Conservation (phyloP, 139 green algal species). For the Closterium sp. region DNA sequence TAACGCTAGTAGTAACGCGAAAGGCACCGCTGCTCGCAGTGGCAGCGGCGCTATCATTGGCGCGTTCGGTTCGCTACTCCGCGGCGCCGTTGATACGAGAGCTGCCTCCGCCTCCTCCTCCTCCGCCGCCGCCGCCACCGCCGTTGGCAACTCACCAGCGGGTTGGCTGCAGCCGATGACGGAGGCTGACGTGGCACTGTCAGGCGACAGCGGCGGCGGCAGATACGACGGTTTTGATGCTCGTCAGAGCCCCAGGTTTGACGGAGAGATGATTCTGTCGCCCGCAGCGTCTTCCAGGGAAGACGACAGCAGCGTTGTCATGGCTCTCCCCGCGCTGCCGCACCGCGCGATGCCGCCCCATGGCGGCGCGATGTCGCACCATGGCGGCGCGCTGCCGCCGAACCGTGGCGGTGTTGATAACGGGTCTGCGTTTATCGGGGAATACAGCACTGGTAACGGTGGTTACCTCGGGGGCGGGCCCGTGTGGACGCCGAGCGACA, state of each 20-base stretch:
- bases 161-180: not conserved
- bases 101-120: too few relatives aligned
- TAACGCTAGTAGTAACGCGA: not conserved
- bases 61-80: not conserved
- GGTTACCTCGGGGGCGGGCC: not conserved
- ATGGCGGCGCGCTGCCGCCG: too few relatives aligned
- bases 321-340: not conserved
- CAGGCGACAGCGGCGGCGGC: not conserved
- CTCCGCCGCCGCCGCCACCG: too few relatives aligned
- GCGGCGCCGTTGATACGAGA: not conserved
- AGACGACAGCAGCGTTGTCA: not conserved
- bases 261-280: not conserved
- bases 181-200: not conserved
- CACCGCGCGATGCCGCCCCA: too few relatives aligned
- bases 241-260: not conserved
- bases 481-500: not conserved
- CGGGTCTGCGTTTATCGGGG: not conserved
- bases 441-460: not conserved
- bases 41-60: not conserved
- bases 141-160: not conserved
- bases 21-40: not conserved
- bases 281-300: not conserved
- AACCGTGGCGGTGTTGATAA: not conserved
- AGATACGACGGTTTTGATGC: not conserved
- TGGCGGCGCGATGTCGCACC: too few relatives aligned